Base-by-base conservation (phyloP, 73 alveolate genomes). In the Stentor coeruleus region DNA sequence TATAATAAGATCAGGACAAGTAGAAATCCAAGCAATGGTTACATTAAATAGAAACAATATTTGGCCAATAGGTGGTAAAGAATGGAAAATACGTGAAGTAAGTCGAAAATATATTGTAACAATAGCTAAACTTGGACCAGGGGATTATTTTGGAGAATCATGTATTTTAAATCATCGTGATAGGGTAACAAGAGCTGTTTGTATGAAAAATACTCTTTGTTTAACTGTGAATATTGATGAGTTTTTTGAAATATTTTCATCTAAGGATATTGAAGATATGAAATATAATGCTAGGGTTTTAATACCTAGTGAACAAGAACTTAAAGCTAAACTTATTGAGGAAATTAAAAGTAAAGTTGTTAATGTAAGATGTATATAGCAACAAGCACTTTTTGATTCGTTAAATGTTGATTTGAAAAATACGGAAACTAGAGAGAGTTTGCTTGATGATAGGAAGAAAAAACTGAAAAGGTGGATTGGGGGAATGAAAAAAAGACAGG, bases 181-280 rank as follows among this genome's bases (percentile, higher is more conserved):
- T 28, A 66, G 79, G 39, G 49, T 20, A 20, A 66, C 79, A 20
- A 66, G 79, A 66, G 79, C 79, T 20, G 33, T 66, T 66, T 66
- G 42, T 31, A 20, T 31, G 0, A 31, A 33, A 1, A 20, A 20
- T 11, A 66, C 79, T 1, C n/a, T 31, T 26, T 33, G 36, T 26
- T 2, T 66, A 33, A 66, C 79, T 33, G 33, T 66, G 15, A 66
- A 66, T 2, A 66, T 28, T 28, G 37, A 31, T 2, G 79, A 66
- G 37, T 66, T 66, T 66, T 66, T 66, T 66, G 36, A 20, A 33
- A 31, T 66, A 20, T 66, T 66, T 66, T 20, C 42, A 33, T 28
- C n/a, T 15, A 66, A 66, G 33, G 79, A 66, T 40, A 66, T 66
- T 20, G 39, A 66, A 20, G 0, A 0, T 40, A 26, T 66, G 37